Conservation (phyloP, 768 basidiomycete species). For the Dioszegia aurantiaca region DNA sequence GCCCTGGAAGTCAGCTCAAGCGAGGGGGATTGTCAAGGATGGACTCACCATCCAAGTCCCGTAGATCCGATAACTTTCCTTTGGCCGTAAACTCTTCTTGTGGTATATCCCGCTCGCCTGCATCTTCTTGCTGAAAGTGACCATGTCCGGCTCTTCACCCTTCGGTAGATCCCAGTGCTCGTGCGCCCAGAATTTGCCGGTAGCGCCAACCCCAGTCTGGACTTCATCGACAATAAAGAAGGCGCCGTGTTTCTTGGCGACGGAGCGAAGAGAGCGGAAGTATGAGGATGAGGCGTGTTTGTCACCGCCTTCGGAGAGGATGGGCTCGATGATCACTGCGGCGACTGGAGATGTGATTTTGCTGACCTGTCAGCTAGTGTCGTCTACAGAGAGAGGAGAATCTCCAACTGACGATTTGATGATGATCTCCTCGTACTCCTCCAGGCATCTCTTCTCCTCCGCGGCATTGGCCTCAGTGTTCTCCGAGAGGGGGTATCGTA, state of each 20-base stretch:
- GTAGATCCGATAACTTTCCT: constrained; percentile 50
- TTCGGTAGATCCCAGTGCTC: constrained; percentile 53
- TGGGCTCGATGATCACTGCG: constrained; percentile 56
- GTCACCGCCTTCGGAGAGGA: constrained; percentile 55
- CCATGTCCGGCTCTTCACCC: constrained; percentile 52
- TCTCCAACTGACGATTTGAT: constrained; percentile 29
- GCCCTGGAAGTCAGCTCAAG: constrained; percentile 51
- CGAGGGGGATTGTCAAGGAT: neutral
- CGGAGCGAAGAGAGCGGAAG: constrained; percentile 51
- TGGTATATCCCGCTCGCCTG: constrained; percentile 55
- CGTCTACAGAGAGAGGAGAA: neutral
- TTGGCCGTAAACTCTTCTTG: constrained; percentile 49
- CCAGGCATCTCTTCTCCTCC: constrained; percentile 51
- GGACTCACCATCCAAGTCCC: constrained; percentile 29
- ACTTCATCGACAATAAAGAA: constrained; percentile 55
- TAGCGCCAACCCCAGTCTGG: constrained; percentile 56
- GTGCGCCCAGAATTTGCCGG: constrained; percentile 56
- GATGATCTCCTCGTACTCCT: constrained; percentile 47
- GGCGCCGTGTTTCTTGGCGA: constrained; percentile 53
- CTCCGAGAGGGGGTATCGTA: constrained; percentile 54
- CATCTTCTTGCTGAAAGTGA: constrained; percentile 56
- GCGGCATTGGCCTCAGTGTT: constrained; percentile 50
- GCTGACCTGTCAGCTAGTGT: constrained; percentile 23
- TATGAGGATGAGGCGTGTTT: constrained; percentile 53
- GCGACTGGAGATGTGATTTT: constrained; percentile 52